Conservation (phyloP, 768 basidiomycete species). For the Arthromyces matolae region DNA sequence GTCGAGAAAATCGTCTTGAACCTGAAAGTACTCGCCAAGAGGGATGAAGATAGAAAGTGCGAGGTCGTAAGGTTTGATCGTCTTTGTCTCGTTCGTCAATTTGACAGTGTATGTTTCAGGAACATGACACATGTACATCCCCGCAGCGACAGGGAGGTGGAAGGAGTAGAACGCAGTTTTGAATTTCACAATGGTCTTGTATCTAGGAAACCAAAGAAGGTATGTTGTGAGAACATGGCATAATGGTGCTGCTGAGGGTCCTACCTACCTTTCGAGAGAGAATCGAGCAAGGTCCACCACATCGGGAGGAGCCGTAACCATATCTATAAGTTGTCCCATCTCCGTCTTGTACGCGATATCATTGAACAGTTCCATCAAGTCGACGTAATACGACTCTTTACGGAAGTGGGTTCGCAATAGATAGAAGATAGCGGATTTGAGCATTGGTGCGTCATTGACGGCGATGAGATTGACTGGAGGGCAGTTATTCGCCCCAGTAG, state of each 20-base stretch:
- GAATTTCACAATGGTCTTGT: constrained; percentile 89
- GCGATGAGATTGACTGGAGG: constrained; percentile 73
- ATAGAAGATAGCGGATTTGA: constrained; percentile 89
- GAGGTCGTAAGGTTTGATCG: constrained; percentile 58
- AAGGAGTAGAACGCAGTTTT: constrained; percentile 98
- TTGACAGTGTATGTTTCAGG: constrained; percentile 43
- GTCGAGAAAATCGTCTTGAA: constrained; percentile 97
- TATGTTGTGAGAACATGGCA: not conserved
- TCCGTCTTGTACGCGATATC: constrained; percentile 90
- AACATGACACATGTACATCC: constrained; percentile 73
- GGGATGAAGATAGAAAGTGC: constrained; percentile 82
- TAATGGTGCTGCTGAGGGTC: not conserved
- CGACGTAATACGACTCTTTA: constrained; percentile 73
- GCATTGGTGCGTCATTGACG: constrained; percentile 95
- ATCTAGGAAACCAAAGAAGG: constrained; percentile 41
- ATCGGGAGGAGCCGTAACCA: constrained; percentile 92
- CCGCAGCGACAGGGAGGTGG: constrained; percentile 95
- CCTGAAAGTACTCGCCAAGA: constrained; percentile 96
- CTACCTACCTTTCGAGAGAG: constrained; percentile 73
- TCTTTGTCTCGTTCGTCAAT: constrained; percentile 13
- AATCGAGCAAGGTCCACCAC: constrained; percentile 83
- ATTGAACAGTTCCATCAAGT: constrained; percentile 88
- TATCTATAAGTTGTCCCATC: constrained; percentile 91
- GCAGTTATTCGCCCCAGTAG: constrained; percentile 11
- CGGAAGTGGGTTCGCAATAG: constrained; percentile 88